Base-by-base conservation (phyloP, 2,329 filamentous ascomycete genomes). In the Hypoxylon sp. region DNA sequence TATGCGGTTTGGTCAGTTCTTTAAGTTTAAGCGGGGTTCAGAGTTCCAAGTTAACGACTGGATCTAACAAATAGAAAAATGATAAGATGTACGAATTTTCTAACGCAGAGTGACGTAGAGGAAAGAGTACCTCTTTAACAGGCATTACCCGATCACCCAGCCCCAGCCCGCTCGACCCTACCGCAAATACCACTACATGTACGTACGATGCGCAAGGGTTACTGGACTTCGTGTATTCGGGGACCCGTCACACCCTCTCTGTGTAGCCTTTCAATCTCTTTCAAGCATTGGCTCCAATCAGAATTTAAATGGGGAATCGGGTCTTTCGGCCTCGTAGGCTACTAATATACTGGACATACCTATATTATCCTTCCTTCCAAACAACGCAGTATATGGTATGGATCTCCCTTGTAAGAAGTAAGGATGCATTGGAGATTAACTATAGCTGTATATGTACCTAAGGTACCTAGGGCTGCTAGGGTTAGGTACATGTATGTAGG, bases 1-100 rank as follows among this genome's bases (percentile, higher is more conserved):
- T 64, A 63, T 37, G 48, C 51, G 56, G 55, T 46, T 64, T 61
- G 43, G 48, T 39, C 37, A 58, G 43, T 65, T 65, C 48, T 54
- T 58, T 63, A 61, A 57, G 61, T 65, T 67, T 65, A 62, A 59
- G 65, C 62, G 65, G 65, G 65, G 65, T 68, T 59, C 45, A 48
- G 25, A 14, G 59, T 55, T 61, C 21, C 32, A 47, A 53, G 21
- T 48, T 53, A 37, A 45, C 34, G 25, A 21, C 16, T n/a, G n/a
- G n/a, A n/a, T 6, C 39, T 32, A 23, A 39, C 25, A 50, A 16
- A 45, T 9, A 14, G 46, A 9, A 53, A 58, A 65, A 56, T 65
- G 58, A 11, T 68, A 55, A 65, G 23, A 30, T 61, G 23, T 65
- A 65, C 61, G 23, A 9, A 1, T 0, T 2, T 29, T 2, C 23